These are phyloP conservation scores for Centaurea solstitialis DNA, from an alignment of 129 eudicot species.

Conservation along the genomic window DNA sequence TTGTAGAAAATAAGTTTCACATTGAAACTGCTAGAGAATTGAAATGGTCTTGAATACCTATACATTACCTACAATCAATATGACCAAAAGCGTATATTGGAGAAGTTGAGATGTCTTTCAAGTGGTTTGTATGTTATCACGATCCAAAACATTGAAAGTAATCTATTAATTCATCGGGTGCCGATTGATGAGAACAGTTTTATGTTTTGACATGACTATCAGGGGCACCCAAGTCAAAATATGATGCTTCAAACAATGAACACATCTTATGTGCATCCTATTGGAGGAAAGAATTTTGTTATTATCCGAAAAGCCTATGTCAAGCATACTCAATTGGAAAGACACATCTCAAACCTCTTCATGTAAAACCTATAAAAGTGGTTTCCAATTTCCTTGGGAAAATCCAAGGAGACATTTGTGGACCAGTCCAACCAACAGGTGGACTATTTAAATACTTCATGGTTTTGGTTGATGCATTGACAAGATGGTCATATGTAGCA, in stretches of 20 bases:
- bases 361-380: no score
- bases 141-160: not conserved
- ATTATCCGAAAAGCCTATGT: no score
- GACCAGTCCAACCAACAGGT: not conserved
- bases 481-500: not conserved
- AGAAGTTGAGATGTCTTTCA: not conserved
- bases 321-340: no score
- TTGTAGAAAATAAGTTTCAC: constrained; percentile 20
- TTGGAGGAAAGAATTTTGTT: not conserved
- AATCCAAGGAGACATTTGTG: no score
- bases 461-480: not conserved
- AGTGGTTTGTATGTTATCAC: not conserved
- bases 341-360: no score
- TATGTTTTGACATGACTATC: not conserved
- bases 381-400: no score
- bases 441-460: not conserved
- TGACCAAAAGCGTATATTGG: no score
- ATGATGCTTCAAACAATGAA: not conserved
- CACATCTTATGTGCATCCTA: not conserved
- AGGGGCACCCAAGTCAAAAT: not conserved
- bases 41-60: no score
- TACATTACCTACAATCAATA: no score
- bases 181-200: not conserved
- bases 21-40: not conserved
- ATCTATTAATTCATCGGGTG: not conserved